Evolutionary conservation across 257 asterid species (phyloP), one percentile per base, ranked within the genome.

Genomic region (Cordia subcordata): DNA sequence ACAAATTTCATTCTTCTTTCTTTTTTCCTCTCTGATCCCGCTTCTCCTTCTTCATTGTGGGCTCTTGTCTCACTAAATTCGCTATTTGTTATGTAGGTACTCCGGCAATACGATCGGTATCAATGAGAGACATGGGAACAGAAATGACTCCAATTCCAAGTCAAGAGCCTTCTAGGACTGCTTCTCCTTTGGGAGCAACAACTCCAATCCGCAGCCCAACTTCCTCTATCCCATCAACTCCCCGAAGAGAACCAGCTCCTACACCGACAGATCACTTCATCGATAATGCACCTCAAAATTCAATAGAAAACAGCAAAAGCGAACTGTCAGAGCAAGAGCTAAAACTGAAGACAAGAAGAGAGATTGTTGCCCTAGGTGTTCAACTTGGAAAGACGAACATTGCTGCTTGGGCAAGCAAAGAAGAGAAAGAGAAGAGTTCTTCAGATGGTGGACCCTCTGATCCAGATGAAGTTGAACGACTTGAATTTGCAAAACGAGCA

Each of bases 121-220:
- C 97, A 13, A 93, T 93, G 99, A 82, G 99, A 70, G 99, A 93
- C 53, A 93, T 82, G 94, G 99, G 99, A 62, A 93, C 99, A 0
- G 99, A 93, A 70, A 93, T 93, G 99, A 93, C 99, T 19, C 99
- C 99, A 11, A 84, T 93, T 67, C 97, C 97, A 5, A 93, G 99
- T 55, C 99, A 93, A 67, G 99, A 89, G 65, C 97, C 99, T 39
- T 93, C 97, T 8, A 88, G 95, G 61, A 88, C 96, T n/a, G 80
- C 80, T 55, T 86, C 97, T 18, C 99, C 99, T 0, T 75, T 81
- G 17, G 85, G 86, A 51, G 66, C 99, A 32, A 86, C 94, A 8
- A 92, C 96, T 47, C 99, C 99, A 53, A 59, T 84, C 23, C 86
- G 96, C 35, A 91, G 96, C 75, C 98, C 98, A 16, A 81, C 81